Evolutionary conservation across 2,329 filamentous ascomycete species (phyloP).

Genomic region (Cryphonectria japonica): DNA sequence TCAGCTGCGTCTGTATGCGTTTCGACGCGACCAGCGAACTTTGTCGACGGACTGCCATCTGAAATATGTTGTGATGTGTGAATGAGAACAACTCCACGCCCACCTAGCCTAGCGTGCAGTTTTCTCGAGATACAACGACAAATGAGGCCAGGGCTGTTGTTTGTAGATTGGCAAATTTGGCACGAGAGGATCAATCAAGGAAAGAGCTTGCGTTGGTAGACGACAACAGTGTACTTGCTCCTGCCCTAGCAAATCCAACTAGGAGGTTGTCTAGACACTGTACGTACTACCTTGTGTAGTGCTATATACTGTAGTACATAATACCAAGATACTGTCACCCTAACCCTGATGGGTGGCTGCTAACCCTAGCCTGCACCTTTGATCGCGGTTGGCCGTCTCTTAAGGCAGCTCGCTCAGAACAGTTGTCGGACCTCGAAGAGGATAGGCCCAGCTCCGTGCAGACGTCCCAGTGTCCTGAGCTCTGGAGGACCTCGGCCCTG

Average conservation of each 20-base stretch:
- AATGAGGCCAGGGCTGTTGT: neutral
- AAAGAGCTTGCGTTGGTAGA: neutral
- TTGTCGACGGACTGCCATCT: conserved; percentile 21
- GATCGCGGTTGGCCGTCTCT: neutral
- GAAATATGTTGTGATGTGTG: neutral
- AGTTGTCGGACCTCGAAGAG: neutral
- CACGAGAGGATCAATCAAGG: neutral
- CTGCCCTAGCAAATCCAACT: neutral
- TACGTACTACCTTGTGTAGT: neutral
- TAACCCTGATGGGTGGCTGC: neutral
- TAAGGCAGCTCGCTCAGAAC: neutral
- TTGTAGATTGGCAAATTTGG: neutral
- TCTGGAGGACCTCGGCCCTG: neutral
- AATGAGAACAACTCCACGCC: neutral
- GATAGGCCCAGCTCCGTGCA: neutral
- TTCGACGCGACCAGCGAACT: conserved; percentile 22
- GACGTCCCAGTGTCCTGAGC: neutral
- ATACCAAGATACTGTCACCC: neutral
- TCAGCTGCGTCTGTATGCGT: conserved; percentile 20
- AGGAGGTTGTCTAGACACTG: neutral
- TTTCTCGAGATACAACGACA: neutral
- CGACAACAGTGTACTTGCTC: neutral
- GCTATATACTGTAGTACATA: neutral
- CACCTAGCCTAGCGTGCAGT: neutral
- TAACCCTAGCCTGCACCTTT: neutral